Percentiles rank a stretch among this genome's conserved stretches.
phyloP scores from a whole-genome alignment of 345 rosid species.

The Dovyalis caffra region DNA sequence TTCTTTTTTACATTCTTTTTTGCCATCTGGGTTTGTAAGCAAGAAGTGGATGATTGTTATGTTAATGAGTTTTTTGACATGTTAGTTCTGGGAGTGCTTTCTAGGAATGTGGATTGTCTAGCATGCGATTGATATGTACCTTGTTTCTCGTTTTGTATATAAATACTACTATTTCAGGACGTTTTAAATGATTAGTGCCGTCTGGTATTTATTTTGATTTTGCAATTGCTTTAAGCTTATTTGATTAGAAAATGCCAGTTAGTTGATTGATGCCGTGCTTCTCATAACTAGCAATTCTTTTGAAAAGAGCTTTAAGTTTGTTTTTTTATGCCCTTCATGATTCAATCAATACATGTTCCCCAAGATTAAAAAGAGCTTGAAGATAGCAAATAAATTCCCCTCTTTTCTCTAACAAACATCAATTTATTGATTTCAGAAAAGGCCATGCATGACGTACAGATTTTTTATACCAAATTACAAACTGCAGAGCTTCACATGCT shows the following conservation, averaged over 20 bases:
- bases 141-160: neutral
- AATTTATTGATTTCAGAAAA: too few relatives aligned
- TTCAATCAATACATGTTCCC: too few relatives aligned
- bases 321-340: too few relatives aligned
- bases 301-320: too few relatives aligned
- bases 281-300: neutral
- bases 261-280: neutral
- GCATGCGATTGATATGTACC: neutral
- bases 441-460: too few relatives aligned
- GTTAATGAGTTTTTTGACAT: slow-evolving; percentile 2
- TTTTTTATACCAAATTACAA: too few relatives aligned
- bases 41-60: neutral
- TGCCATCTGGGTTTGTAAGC: slow-evolving; percentile 1
- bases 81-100: neutral
- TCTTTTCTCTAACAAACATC: too few relatives aligned
- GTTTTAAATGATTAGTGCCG: neutral
- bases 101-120: too few relatives aligned
- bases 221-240: neutral
- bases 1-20: neutral
- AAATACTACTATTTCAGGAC: neutral
- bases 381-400: too few relatives aligned
- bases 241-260: neutral
- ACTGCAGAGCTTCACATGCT: too few relatives aligned
- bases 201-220: neutral
- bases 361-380: too few relatives aligned